These are phyloP conservation scores for Globisporangium cystogenes DNA, from an alignment of 352 stramenopile species.

Conservation along the genomic window DNA sequence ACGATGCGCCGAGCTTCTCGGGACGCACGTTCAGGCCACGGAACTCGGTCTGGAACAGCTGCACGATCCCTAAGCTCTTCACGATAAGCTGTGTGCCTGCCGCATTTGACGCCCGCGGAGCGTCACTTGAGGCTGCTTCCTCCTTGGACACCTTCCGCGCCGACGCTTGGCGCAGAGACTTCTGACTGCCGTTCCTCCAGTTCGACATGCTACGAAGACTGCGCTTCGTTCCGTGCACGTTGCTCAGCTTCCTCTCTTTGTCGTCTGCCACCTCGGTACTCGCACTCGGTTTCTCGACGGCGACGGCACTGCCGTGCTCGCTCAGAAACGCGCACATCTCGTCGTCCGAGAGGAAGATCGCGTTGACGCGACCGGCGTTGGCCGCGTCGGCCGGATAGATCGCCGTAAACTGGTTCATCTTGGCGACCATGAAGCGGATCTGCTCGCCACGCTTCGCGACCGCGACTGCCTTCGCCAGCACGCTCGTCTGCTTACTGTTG, in stretches of 20 bases:
- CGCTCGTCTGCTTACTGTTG: constrained; percentile 42
- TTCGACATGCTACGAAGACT: constrained; percentile 9
- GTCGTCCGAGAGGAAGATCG: constrained; percentile 54
- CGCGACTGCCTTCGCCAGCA: constrained; percentile 35
- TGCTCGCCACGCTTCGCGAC: constrained; percentile 51
- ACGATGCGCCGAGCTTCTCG: constrained; percentile 24
- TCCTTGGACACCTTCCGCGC: constrained; percentile 1
- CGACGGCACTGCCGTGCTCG: constrained; percentile 1
- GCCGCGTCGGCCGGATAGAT: constrained; percentile 30
- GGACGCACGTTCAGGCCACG: constrained; percentile 34
- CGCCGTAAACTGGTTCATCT: constrained; percentile 47
- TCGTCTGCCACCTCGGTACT: not conserved
- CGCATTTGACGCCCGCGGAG: not conserved
- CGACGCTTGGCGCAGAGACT: constrained; percentile 19
- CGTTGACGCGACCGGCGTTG: constrained; percentile 30
- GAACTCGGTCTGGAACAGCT: constrained; percentile 43
- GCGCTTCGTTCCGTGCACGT: not conserved
- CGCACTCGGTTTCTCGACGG: not conserved
- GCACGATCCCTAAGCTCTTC: constrained; percentile 15
- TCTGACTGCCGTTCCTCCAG: constrained; percentile 18
- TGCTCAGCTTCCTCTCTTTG: not conserved
- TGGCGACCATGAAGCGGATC: constrained; percentile 44
- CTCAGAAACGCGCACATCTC: constrained; percentile 28
- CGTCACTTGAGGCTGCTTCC: not conserved
- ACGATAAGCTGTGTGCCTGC: not conserved